These are phyloP conservation scores for Leucocoprinus leucothites DNA, from an alignment of 768 basidiomycete genomes.

Conservation along the genomic window DNA sequence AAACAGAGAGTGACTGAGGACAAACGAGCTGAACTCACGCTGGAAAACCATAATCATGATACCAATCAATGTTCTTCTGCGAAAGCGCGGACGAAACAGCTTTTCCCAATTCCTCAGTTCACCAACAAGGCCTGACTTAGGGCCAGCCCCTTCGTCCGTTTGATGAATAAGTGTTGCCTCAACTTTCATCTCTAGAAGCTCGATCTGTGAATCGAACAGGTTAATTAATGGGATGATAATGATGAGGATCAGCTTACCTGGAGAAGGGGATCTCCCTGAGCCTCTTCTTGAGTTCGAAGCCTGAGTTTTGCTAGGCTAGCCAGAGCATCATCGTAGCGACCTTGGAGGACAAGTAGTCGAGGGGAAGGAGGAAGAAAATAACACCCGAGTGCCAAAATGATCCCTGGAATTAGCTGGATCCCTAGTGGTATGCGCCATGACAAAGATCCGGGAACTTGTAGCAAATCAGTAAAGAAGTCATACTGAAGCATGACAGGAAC, in stretches of 20 bases:
- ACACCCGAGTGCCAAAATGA: slow-evolving; percentile 62
- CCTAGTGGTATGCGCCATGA: slow-evolving; percentile 81
- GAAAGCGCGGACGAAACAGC: slow-evolving; percentile 52
- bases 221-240: not conserved
- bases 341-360: slow-evolving; percentile 53
- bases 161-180: slow-evolving; percentile 53
- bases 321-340: slow-evolving; percentile 55
- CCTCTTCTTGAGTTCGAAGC: slow-evolving; percentile 42
- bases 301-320: slow-evolving; percentile 55
- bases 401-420: slow-evolving; percentile 67
- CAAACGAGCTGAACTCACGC: slow-evolving; percentile 41
- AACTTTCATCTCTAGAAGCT: slow-evolving; percentile 74
- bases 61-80: slow-evolving; percentile 64
- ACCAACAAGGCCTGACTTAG: slow-evolving; percentile 22
- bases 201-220: slow-evolving; percentile 42
- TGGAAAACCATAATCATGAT: slow-evolving; percentile 81
- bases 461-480: not conserved
- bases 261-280: slow-evolving; percentile 44
- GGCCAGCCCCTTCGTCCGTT: slow-evolving; percentile 14
- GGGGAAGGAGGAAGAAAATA: slow-evolving; percentile 60
- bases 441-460: slow-evolving; percentile 51
- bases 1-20: not conserved
- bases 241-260: slow-evolving; percentile 31
- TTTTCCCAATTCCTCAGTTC: slow-evolving; percentile 49
- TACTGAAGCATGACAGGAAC: slow-evolving; percentile 18